Evolutionary conservation across 345 rosid species (phyloP).

Genomic region (Gossypium anomalum): DNA sequence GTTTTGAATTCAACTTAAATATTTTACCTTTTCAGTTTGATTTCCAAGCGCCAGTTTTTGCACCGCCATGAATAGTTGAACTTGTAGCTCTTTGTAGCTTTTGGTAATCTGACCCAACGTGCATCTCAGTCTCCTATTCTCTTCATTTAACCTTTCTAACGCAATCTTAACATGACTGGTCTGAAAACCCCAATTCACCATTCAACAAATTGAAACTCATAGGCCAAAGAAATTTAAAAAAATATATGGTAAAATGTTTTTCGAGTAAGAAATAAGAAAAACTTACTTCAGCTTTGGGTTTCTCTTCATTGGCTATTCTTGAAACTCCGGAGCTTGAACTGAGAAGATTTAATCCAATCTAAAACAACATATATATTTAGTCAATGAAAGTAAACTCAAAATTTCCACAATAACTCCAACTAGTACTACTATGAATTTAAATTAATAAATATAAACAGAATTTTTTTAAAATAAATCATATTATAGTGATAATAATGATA

Average conservation of each 20-base stretch:
- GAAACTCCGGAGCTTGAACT: slow-evolving; percentile 39
- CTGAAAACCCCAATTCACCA: background rate
- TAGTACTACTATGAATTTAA: background rate
- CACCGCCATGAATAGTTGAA: slow-evolving; percentile 40
- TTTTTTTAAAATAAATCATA: too few species aligned
- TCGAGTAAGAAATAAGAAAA: background rate
- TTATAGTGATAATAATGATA: background rate
- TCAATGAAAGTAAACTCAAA: slow-evolving; percentile 11
- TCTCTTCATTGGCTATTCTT: slow-evolving; percentile 27
- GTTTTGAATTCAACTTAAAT: background rate
- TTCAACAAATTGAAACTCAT: background rate
- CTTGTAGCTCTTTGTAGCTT: slow-evolving; percentile 54
- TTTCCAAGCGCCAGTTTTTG: slow-evolving; percentile 2
- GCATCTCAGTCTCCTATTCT: slow-evolving; percentile 59
- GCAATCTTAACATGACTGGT: slow-evolving; percentile 33
- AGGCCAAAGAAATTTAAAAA: background rate
- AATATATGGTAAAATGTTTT: background rate
- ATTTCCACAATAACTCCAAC: background rate
- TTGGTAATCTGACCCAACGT: slow-evolving; percentile 56
- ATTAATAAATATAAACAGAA: background rate
- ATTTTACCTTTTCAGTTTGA: slow-evolving; percentile 5
- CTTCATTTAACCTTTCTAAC: slow-evolving; percentile 55
- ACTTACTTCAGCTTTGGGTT: slow-evolving; percentile 48
- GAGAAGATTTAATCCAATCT: slow-evolving; percentile 57
- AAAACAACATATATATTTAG: slow-evolving; percentile 1